These are phyloP conservation scores for Vitis cinerea DNA, from an alignment of 164 flowering plant species.

Conservation along the genomic window DNA sequence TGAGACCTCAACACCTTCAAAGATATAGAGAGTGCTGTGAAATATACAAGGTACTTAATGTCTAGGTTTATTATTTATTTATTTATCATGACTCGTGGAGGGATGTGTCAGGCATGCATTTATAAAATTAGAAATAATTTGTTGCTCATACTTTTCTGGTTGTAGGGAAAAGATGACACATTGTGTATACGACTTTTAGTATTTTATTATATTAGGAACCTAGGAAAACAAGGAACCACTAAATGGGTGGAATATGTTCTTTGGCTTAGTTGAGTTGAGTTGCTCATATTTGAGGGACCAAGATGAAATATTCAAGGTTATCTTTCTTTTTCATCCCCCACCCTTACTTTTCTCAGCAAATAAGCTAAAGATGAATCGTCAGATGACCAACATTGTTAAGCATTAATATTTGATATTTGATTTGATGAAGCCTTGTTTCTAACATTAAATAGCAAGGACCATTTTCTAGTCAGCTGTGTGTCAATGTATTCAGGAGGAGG, in stretches of 20 bases:
- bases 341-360: too few species aligned
- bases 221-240: too few species aligned
- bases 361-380: too few species aligned
- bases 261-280: too few species aligned
- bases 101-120: neutral
- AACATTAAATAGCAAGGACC: neutral
- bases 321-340: too few species aligned
- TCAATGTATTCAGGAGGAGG: slow-evolving; percentile 41
- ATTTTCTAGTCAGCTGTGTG: neutral
- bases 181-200: too few species aligned
- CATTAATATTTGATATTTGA: neutral
- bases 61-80: neutral
- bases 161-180: too few species aligned
- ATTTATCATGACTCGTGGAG: neutral
- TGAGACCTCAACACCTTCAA: slow-evolving; percentile 90
- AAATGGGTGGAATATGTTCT: too few species aligned
- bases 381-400: neutral
- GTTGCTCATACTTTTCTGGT: neutral
- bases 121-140: neutral
- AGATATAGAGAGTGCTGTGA: slow-evolving; percentile 67
- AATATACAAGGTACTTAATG: slow-evolving; percentile 48
- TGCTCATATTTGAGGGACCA: too few species aligned
- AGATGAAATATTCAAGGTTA: too few species aligned
- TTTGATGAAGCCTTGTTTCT: slow-evolving; percentile 1
- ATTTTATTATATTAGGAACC: too few species aligned